Conservation (phyloP, 2,329 filamentous ascomycete genomes). For the Helotiales sp. region DNA sequence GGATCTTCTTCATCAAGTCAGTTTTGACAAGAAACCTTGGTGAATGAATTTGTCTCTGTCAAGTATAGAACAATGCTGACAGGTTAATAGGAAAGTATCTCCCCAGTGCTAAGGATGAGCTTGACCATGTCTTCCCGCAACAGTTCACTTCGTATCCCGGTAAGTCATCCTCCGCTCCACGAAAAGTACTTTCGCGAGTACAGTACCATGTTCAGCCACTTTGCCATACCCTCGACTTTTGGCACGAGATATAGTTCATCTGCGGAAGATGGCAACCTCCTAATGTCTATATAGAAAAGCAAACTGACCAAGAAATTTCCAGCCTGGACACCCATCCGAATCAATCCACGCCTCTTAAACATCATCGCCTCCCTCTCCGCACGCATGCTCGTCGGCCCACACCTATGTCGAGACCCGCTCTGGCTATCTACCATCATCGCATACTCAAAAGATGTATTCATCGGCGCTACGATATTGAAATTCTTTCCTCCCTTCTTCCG, state of each 20-base stretch:
- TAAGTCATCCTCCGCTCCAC: neutral
- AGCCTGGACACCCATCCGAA: neutral
- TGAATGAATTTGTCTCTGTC: too few species aligned
- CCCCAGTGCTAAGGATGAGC: neutral
- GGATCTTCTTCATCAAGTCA: neutral
- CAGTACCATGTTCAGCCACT: too few species aligned
- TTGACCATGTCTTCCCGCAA: neutral
- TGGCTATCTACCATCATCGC: neutral
- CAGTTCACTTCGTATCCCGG: neutral
- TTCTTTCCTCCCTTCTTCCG: neutral
- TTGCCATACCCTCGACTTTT: too few species aligned
- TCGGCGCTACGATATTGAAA: neutral
- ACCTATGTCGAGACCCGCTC: neutral
- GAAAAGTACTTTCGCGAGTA: neutral
- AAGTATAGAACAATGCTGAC: too few species aligned
- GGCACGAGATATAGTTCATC: too few species aligned
- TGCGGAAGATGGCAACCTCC: too few species aligned
- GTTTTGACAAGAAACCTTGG: neutral
- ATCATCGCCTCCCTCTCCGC: conserved; percentile 1
- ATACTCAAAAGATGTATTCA: conserved; percentile 5
- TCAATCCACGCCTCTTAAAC: neutral
- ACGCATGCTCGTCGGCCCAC: neutral
- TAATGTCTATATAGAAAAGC: too few species aligned
- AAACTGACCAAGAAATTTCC: neutral
- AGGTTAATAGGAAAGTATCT: neutral